Conservation (phyloP, 495 filamentous ascomycete species). For the Glarea lozoyensis region DNA sequence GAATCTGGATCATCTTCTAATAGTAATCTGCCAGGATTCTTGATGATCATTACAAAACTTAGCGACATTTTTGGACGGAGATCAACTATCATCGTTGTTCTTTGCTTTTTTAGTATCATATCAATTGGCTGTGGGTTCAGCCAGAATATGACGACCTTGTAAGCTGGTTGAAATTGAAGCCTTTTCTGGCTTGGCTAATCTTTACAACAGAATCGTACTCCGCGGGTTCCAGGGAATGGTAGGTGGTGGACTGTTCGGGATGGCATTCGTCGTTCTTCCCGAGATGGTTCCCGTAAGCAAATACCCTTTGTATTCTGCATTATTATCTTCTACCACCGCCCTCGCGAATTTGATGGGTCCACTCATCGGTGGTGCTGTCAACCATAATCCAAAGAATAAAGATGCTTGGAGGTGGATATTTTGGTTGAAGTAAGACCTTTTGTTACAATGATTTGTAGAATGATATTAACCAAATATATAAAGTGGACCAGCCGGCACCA, state of each 20-base stretch:
- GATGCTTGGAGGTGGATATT: constrained; percentile 33
- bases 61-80: constrained; percentile 45
- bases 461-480: background rate
- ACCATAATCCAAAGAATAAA: constrained; percentile 11
- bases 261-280: constrained; percentile 40
- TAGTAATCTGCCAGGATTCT: constrained; percentile 9
- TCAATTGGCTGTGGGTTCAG: constrained; percentile 45
- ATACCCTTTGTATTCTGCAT: constrained; percentile 25
- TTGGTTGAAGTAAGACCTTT: constrained; percentile 25
- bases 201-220: constrained; percentile 21
- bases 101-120: constrained; percentile 41
- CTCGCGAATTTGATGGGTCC: constrained; percentile 34
- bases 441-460: background rate
- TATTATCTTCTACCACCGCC: constrained; percentile 13
- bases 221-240: constrained; percentile 34
- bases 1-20: background rate
- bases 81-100: constrained; percentile 33
- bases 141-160: constrained; percentile 28
- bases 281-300: constrained; percentile 32
- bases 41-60: constrained; percentile 37
- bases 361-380: constrained; percentile 36
- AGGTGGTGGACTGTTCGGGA: constrained; percentile 34
- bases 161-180: constrained; percentile 40
- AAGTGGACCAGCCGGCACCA: background rate
- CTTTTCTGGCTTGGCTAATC: background rate